phyloP scores from a whole-genome alignment of 2,329 filamentous ascomycete genomes.

The Ophiostoma quercus region DNA sequence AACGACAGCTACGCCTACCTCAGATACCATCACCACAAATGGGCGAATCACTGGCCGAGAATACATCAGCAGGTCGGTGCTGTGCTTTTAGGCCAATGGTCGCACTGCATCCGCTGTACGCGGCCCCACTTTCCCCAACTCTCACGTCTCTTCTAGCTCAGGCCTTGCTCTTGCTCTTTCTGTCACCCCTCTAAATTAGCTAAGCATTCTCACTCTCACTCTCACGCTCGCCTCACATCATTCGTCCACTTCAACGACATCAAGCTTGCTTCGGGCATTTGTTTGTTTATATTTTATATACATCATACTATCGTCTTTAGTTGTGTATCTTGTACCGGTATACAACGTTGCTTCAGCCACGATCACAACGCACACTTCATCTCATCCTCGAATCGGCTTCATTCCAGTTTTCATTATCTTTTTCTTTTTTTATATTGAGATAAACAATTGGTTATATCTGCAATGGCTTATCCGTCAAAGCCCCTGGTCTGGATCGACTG shows the following conservation, averaged over 20 bases:
- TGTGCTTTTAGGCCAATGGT: not conserved
- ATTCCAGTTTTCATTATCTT: not conserved
- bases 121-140: not conserved
- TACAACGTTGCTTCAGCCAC: slow-evolving; percentile 17
- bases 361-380: not conserved
- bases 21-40: slow-evolving; percentile 1
- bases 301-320: too few species aligned
- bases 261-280: not conserved
- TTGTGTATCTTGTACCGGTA: not conserved
- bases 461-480: slow-evolving; percentile 19
- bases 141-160: not conserved
- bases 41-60: slow-evolving; percentile 20
- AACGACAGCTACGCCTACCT: not conserved
- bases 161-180: not conserved
- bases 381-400: not conserved
- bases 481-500: slow-evolving; percentile 28
- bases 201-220: not conserved
- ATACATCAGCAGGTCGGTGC: slow-evolving; percentile 23
- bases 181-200: not conserved
- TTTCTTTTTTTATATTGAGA: not conserved
- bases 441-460: not conserved
- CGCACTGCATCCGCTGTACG: not conserved
- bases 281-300: not conserved
- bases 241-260: not conserved
- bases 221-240: not conserved